Evolutionary conservation across 75 land plant species (phyloP).

Genomic region (Isoetes taiwanensis): DNA sequence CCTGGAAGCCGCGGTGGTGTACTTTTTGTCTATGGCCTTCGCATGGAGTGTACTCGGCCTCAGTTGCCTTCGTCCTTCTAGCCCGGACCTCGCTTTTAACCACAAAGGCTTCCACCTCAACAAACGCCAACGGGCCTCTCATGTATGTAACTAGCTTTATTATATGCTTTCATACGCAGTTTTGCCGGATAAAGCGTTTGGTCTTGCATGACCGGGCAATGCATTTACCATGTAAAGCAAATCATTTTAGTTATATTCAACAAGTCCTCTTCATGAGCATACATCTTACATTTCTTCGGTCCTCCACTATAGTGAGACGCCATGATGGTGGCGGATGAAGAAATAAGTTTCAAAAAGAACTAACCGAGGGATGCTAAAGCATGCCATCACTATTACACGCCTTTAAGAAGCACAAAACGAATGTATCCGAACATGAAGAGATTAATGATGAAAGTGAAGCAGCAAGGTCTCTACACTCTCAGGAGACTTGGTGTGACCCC

Average conservation of each 20-base stretch:
- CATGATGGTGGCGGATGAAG: neutral
- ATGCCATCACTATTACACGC: too few relatives aligned
- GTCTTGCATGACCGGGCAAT: too few relatives aligned
- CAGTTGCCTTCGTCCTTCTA: conserved; percentile 28
- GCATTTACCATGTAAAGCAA: too few relatives aligned
- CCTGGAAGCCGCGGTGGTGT: conserved; percentile 58
- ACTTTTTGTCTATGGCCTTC: conserved; percentile 60
- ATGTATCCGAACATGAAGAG: conserved; percentile 82
- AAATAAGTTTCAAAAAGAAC: neutral
- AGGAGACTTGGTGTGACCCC: conserved; percentile 35
- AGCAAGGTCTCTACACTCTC: conserved; percentile 51
- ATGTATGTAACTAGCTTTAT: too few relatives aligned
- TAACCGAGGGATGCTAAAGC: too few relatives aligned
- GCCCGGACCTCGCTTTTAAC: conserved; percentile 23
- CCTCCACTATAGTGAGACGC: neutral
- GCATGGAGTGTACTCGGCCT: conserved; percentile 22
- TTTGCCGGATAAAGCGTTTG: too few relatives aligned
- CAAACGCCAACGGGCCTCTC: too few relatives aligned
- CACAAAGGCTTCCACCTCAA: neutral
- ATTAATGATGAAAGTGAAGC: conserved; percentile 44
- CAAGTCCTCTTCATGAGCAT: too few relatives aligned
- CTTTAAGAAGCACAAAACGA: conserved; percentile 50
- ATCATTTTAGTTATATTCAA: too few relatives aligned
- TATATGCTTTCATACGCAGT: too few relatives aligned
- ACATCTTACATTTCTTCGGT: too few relatives aligned